Evolutionary conservation across 768 basidiomycete species (phyloP).

Genomic region (Boletales sp.): DNA sequence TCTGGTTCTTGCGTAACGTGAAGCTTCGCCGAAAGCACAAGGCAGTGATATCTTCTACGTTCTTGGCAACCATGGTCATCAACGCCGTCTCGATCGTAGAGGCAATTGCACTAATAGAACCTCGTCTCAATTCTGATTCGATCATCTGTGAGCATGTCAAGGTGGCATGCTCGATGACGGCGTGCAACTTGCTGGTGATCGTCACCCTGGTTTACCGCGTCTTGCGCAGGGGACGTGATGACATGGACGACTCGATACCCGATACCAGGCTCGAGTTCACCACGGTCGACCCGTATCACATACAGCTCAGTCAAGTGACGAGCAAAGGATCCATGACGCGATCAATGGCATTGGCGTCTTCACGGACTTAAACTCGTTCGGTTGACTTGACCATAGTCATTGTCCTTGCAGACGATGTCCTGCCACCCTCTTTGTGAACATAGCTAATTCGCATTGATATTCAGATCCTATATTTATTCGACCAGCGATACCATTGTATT

Average conservation of each 20-base stretch:
- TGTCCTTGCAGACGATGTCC: too few relatives aligned
- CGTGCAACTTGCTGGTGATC: conserved; percentile 26
- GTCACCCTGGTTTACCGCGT: conserved; percentile 17
- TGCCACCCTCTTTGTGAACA: too few relatives aligned
- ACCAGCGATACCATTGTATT: too few relatives aligned
- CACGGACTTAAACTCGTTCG: too few relatives aligned
- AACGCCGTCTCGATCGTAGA: conserved; percentile 16
- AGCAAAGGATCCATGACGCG: neutral
- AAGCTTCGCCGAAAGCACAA: conserved; percentile 13
- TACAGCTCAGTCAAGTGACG: neutral
- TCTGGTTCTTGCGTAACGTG: conserved; percentile 12
- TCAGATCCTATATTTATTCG: too few relatives aligned
- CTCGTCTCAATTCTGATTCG: neutral
- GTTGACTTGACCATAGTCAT: too few relatives aligned
- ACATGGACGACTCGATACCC: neutral
- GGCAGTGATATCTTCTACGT: conserved; percentile 16
- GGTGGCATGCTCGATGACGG: conserved; percentile 14
- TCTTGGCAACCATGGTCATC: conserved; percentile 23
- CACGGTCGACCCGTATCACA: conserved; percentile 7
- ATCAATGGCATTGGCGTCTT: neutral
- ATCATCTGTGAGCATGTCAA: conserved; percentile 24
- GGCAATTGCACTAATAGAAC: conserved; percentile 3
- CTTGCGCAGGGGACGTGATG: neutral
- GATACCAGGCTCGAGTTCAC: conserved; percentile 9
- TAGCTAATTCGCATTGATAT: too few relatives aligned